Base-by-base conservation (phyloP, 2,329 filamentous ascomycete genomes). In the Orbilia ellipsospora region DNA sequence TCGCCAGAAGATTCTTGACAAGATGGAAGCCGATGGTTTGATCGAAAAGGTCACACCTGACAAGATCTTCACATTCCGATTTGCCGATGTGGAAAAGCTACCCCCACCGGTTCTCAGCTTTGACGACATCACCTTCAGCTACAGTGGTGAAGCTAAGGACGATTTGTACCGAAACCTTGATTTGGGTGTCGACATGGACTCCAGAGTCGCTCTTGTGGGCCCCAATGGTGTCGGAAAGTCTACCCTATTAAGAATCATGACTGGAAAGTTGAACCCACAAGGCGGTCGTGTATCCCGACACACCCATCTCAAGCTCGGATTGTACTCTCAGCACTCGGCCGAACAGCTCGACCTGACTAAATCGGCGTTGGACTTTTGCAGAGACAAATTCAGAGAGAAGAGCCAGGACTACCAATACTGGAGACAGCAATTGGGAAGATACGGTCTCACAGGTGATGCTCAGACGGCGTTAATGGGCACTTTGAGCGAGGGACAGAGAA, bases 161-260 rank as follows among this genome's bases (percentile, higher is more conserved):
- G 96, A 96, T 82, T 87, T 99, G 65, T 99, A 99, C 87, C 92
- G 94, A 84, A 89, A 97, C 85, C 89, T 99, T 50, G 95, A 99
- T 83, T 92, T 99, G 78, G 95, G 95, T 89, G 95, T 99, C 80
- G 96, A 99, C 84, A 99, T 99, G 95, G 95, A 99, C 86, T 97
- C 94, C 77, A 90, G 95, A 85, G 96, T 94, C 55, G 94, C 94
- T 56, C 90, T 99, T 77, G 95, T 99, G 82, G 95, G 95, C 75
- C 95, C 95, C 83, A 98, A 98, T 84, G 95, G 95, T 93, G 95
- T 98, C 73, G 95, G 95, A 83, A 99, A 99, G 87, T 98, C 95
- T 23, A 98, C 95, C 13, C 88, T 98, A 70, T 90, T 99, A 78
- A 91, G 92, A 80, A 89, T 99, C 80, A 98, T 99, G 92, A 98